These are phyloP conservation scores for Escovopsis sp. DNA, from an alignment of 2,329 filamentous ascomycete genomes.

Conservation along the genomic window DNA sequence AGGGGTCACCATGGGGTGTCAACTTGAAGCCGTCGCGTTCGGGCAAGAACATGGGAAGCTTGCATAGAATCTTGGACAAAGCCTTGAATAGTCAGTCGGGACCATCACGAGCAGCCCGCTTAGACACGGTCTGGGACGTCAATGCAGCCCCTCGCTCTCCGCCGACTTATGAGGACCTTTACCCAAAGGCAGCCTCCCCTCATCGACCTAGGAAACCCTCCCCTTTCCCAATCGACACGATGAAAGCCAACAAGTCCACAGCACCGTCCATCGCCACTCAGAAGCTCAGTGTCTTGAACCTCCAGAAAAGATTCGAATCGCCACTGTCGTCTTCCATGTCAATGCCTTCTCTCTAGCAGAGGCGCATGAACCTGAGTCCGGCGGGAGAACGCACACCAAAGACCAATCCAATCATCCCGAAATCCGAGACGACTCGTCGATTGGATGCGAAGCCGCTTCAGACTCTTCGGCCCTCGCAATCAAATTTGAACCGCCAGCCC, in stretches of 20 bases:
- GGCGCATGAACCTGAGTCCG: not conserved
- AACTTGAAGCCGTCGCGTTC: not conserved
- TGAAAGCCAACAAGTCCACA: not conserved
- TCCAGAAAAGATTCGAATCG: conserved; percentile 11
- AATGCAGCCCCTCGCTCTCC: not conserved
- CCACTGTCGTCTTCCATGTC: conserved; percentile 4
- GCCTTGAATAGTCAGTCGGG: too few species aligned
- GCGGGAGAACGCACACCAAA: not conserved
- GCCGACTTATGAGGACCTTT: not conserved
- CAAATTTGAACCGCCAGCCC: too few species aligned
- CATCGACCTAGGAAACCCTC: not conserved
- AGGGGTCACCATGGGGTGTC: not conserved
- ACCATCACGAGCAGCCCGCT: too few species aligned
- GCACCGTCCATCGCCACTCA: not conserved
- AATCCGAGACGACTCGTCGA: not conserved
- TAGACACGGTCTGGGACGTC: too few species aligned
- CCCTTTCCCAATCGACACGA: not conserved
- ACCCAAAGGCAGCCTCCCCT: not conserved
- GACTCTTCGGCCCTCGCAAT: not conserved
- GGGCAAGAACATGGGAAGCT: not conserved
- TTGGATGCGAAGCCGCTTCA: not conserved
- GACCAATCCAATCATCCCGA: too few species aligned
- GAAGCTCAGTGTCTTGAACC: conserved; percentile 7
- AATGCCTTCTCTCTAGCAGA: conserved; percentile 6
- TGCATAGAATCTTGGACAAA: too few species aligned